phyloP scores from a whole-genome alignment of 2,329 filamentous ascomycete genomes.

The Sporothrix curviconia region DNA sequence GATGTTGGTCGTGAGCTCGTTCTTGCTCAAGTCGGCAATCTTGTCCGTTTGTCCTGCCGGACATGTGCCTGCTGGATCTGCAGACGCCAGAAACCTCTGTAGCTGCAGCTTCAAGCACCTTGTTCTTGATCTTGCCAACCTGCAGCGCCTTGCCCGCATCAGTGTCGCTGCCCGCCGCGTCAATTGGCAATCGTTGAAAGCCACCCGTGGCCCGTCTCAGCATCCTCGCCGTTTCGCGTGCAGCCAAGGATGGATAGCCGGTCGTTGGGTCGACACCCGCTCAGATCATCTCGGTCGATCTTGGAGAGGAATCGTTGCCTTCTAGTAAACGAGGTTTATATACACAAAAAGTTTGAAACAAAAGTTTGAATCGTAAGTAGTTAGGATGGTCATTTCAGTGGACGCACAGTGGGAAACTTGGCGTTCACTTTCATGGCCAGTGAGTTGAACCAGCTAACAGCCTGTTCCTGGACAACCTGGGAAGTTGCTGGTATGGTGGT shows the following conservation, averaged over 20 bases:
- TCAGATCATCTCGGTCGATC: constrained; percentile 39
- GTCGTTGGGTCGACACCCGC: constrained; percentile 41
- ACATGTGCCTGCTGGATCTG: constrained; percentile 46
- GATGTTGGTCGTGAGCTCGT: constrained; percentile 49
- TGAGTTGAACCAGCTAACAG: constrained; percentile 47
- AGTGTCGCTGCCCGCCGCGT: constrained; percentile 35
- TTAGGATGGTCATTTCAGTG: no score
- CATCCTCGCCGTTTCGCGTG: constrained; percentile 44
- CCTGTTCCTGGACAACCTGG: constrained; percentile 45
- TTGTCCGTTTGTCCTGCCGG: constrained; percentile 36
- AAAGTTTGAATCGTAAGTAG: no score
- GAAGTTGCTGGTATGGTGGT: constrained; percentile 35
- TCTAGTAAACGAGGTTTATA: background rate
- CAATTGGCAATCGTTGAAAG: constrained; percentile 50
- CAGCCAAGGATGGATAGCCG: constrained; percentile 43
- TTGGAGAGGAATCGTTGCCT: constrained; percentile 18
- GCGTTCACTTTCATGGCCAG: constrained; percentile 47
- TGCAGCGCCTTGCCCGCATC: constrained; percentile 39
- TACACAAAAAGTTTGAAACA: constrained; percentile 12
- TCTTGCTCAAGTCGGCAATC: constrained; percentile 40
- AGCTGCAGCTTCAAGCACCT: constrained; percentile 52
- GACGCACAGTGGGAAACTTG: constrained; percentile 50
- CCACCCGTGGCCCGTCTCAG: constrained; percentile 44
- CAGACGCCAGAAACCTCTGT: constrained; percentile 42
- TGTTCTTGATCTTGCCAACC: constrained; percentile 55